These are phyloP conservation scores for Saturnispora gosingensis DNA, from an alignment of 805 yeast species.

Conservation along the genomic window DNA sequence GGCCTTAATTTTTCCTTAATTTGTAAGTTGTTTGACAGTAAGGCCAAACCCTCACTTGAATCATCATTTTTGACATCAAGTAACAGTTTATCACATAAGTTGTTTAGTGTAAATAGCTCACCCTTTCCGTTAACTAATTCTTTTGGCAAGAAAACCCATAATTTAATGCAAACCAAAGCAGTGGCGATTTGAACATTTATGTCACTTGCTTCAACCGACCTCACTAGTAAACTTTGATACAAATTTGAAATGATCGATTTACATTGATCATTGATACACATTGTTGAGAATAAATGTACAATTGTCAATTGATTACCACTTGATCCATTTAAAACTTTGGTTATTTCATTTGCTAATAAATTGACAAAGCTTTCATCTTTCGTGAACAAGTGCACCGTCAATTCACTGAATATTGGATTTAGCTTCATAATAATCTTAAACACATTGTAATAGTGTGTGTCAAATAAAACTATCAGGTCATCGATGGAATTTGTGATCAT, in stretches of 20 bases:
- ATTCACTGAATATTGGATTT: constrained; percentile 16
- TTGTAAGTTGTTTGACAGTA: constrained; percentile 28
- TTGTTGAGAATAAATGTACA: constrained; percentile 31
- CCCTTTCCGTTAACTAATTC: constrained; percentile 21
- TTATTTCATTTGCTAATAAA: constrained; percentile 19
- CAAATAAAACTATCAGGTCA: constrained; percentile 13
- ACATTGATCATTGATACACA: constrained; percentile 44
- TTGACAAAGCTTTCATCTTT: constrained; percentile 14
- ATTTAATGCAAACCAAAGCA: constrained; percentile 29
- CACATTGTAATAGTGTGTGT: constrained; percentile 10
- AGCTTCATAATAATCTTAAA: constrained; percentile 15
- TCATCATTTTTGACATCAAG: constrained; percentile 20
- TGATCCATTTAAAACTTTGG: constrained; percentile 4
- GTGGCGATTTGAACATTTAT: constrained; percentile 19
- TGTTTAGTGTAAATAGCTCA: constrained; percentile 26
- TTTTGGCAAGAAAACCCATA: constrained; percentile 43
- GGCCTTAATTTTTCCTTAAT: constrained; percentile 29
- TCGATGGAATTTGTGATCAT: constrained; percentile 14
- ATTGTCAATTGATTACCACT: constrained; percentile 14
- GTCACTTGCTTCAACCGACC: constrained; percentile 22
- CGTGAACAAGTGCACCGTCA: constrained; percentile 15
- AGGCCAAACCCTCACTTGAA: constrained; percentile 29
- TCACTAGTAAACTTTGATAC: constrained; percentile 34
- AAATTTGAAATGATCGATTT: constrained; percentile 38
- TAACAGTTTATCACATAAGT: constrained; percentile 24